A percentile compares a stretch with the other conserved stretches of the same genome.
phyloP scores from a whole-genome alignment of 2,329 filamentous ascomycete genomes.

The Fusarium subtropicale region DNA sequence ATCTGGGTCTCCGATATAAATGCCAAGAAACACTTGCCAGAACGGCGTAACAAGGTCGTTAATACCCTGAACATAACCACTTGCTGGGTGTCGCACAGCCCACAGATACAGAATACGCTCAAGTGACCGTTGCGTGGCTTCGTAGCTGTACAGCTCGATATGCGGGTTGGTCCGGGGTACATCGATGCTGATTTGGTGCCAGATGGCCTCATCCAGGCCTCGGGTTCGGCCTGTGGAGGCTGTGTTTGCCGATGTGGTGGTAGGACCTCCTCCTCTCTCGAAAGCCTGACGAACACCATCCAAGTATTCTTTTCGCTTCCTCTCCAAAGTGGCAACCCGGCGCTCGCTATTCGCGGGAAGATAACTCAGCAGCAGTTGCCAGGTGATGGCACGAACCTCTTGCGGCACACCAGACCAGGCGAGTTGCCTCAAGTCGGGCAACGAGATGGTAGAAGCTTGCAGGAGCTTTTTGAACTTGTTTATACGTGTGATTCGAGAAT shows the following conservation, averaged over 20 bases:
- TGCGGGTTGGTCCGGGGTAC: conserved; percentile 96
- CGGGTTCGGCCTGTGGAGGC: conserved; percentile 60
- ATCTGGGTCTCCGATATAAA: conserved; percentile 93
- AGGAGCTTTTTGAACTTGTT: conserved; percentile 99
- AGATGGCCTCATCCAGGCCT: conserved; percentile 94
- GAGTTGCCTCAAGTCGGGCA: conserved; percentile 83
- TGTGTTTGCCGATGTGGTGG: conserved; percentile 58
- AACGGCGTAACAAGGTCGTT: conserved; percentile 98
- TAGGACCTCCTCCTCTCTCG: conserved; percentile 68
- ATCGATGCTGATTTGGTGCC: conserved; percentile 99
- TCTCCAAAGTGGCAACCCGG: conserved; percentile 86
- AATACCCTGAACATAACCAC: conserved; percentile 98
- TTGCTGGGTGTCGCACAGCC: conserved; percentile 97
- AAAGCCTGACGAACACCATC: conserved; percentile 85
- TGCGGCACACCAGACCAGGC: conserved; percentile 96
- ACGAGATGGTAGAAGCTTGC: conserved; percentile 88
- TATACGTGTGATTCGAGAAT: conserved; percentile 89
- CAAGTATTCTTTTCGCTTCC: conserved; percentile 95
- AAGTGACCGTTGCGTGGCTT: conserved; percentile 92
- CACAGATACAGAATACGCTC: conserved; percentile 97
- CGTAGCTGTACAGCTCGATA: conserved; percentile 93
- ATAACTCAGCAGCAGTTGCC: conserved; percentile 95
- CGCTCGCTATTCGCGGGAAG: conserved; percentile 96
- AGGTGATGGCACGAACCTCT: conserved; percentile 98
- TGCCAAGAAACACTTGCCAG: conserved; percentile 95